A percentile compares a stretch with the other conserved stretches of the same genome.
phyloP scores from a whole-genome alignment of 1,139 yeast species.

The Oligophagozyma castellii region DNA sequence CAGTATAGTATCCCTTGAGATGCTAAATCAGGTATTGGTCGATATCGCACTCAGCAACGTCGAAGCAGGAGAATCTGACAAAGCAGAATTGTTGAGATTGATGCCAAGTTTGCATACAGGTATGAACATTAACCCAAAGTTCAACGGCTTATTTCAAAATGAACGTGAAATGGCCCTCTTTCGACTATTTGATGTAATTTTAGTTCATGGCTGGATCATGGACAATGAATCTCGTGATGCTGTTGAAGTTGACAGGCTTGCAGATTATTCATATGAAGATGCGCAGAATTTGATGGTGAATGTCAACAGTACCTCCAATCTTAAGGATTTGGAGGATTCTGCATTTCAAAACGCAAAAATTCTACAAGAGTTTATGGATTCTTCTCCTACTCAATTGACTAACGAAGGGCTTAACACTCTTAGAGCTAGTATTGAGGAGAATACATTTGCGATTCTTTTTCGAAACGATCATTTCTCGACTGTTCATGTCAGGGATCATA shows the following conservation, averaged over 20 bases:
- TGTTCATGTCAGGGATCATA: conserved; percentile 37
- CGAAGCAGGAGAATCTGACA: conserved; percentile 8
- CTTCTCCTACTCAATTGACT: conserved; percentile 61
- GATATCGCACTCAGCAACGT: conserved; percentile 28
- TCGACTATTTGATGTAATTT: conserved; percentile 31
- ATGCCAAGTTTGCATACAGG: conserved; percentile 65
- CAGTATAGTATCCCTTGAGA: conserved; percentile 21
- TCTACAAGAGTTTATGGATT: conserved; percentile 24
- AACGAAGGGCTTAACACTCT: conserved; percentile 39
- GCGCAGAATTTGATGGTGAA: conserved; percentile 30
- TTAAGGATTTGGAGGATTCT: conserved; percentile 6
- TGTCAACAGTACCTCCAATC: conserved; percentile 19
- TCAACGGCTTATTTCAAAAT: conserved; percentile 50
- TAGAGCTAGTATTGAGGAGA: conserved; percentile 29
- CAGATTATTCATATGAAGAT: conserved; percentile 32
- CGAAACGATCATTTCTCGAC: conserved; percentile 80
- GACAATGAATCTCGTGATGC: conserved; percentile 18
- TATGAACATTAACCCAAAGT: conserved; percentile 55
- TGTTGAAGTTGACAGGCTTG: conserved; percentile 19
- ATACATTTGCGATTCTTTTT: conserved; percentile 52
- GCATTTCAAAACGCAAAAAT: conserved; percentile 11
- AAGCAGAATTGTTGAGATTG: conserved; percentile 23
- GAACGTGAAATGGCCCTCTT: conserved; percentile 33
- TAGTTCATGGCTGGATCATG: conserved; percentile 40
- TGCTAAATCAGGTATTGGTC: conserved; percentile 34